These are phyloP conservation scores for Diaporthe citriasiana DNA, from an alignment of 2,329 filamentous ascomycete species.

Conservation along the genomic window DNA sequence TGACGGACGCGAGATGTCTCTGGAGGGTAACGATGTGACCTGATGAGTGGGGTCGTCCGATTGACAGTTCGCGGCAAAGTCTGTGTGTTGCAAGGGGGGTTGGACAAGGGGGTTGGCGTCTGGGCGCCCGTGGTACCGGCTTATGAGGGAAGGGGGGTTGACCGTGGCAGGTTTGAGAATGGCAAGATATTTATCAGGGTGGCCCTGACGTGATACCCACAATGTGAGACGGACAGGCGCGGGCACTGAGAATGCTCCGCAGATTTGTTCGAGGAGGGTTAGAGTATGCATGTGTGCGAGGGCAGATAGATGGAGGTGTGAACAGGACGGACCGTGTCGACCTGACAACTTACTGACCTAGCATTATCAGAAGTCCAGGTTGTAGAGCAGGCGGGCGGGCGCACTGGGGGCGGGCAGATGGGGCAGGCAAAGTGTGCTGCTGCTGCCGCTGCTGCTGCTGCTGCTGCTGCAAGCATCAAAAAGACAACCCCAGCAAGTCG, in stretches of 20 bases:
- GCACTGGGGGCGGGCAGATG: not conserved
- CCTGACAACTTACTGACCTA: too few species aligned
- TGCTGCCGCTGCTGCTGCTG: too few species aligned
- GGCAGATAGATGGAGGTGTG: not conserved
- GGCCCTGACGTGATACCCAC: slow-evolving; percentile 15
- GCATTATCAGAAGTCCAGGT: not conserved
- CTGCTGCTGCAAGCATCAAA: too few species aligned
- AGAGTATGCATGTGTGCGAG: not conserved
- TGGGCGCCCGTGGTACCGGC: slow-evolving; percentile 23
- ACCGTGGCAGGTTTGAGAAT: slow-evolving; percentile 30
- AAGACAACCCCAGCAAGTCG: not conserved
- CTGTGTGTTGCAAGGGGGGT: slow-evolving; percentile 36
- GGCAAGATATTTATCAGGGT: slow-evolving; percentile 21
- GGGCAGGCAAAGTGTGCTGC: too few species aligned
- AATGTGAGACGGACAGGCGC: slow-evolving; percentile 12
- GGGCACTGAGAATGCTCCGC: not conserved
- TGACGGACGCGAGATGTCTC: not conserved
- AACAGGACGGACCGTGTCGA: not conserved
- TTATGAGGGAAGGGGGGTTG: slow-evolving; percentile 15
- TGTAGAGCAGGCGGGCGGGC: not conserved
- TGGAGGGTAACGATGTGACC: slow-evolving; percentile 6
- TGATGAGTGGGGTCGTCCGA: slow-evolving; percentile 38
- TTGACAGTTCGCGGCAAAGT: slow-evolving; percentile 35
- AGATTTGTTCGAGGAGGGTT: not conserved
- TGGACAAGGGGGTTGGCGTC: slow-evolving; percentile 10